A percentile compares a stretch with the other conserved stretches of the same genome.
These are phyloP conservation scores for Rubia yunnanensis DNA, from an alignment of 257 asterid species.

Conservation along the genomic window DNA sequence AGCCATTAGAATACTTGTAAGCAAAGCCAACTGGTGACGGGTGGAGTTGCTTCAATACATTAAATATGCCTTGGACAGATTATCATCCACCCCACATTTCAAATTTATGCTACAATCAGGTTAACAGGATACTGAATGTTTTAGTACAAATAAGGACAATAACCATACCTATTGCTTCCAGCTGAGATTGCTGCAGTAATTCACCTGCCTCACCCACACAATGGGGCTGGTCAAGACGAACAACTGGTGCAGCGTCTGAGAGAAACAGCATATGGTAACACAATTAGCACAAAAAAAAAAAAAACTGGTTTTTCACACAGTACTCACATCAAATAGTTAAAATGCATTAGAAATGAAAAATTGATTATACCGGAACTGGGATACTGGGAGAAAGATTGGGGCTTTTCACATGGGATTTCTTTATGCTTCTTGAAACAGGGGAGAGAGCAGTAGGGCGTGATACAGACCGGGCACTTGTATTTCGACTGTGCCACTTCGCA, in stretches of 20 bases:
- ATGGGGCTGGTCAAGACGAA: slow-evolving; percentile 34
- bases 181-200: slow-evolving; percentile 51
- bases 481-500: slow-evolving; percentile 59
- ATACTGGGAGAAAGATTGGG: slow-evolving; percentile 23
- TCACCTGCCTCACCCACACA: slow-evolving; percentile 43
- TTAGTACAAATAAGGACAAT: too few relatives aligned
- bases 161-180: slow-evolving; percentile 50
- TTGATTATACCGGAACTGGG: slow-evolving; percentile 8
- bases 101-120: neutral
- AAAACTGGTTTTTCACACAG: neutral
- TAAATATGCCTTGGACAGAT: neutral
- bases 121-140: too few relatives aligned
- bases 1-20: neutral
- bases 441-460: slow-evolving; percentile 67
- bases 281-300: too few relatives aligned
- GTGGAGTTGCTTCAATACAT: neutral
- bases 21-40: neutral
- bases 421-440: slow-evolving; percentile 80
- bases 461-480: slow-evolving; percentile 83
- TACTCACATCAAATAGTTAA: neutral
- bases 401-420: slow-evolving; percentile 63
- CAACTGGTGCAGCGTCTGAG: slow-evolving; percentile 19
- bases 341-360: neutral
- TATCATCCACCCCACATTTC: neutral
- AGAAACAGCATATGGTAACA: neutral